Conservation (phyloP, 169 alveolate species). For the Cryptosporidium xiaoi region DNA sequence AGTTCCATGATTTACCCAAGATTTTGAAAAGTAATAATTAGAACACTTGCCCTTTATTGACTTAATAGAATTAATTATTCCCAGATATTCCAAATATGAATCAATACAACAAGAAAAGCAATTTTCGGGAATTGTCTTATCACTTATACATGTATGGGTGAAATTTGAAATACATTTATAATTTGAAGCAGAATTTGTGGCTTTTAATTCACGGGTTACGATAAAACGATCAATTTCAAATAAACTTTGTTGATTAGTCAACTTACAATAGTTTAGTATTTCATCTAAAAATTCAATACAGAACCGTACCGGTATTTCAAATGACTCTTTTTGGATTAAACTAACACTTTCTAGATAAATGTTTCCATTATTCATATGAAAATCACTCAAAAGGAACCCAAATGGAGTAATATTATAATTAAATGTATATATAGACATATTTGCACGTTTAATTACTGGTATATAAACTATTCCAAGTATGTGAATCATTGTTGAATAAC, state of each 20-base stretch:
- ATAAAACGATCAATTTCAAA: slow-evolving; percentile 54
- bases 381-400: not conserved
- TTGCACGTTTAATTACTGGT: slow-evolving; percentile 54
- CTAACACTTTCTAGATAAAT: slow-evolving; percentile 1
- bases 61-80: slow-evolving; percentile 31
- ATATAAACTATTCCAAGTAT: slow-evolving; percentile 28
- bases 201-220: not conserved
- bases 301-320: slow-evolving; percentile 14
- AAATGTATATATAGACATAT: slow-evolving; percentile 54
- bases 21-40: slow-evolving; percentile 10
- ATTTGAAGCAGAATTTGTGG: not conserved
- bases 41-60: not conserved
- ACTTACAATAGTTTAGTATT: slow-evolving; percentile 27
- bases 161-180: not conserved
- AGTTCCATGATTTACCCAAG: slow-evolving; percentile 48
- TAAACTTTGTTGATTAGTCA: not conserved
- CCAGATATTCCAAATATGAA: slow-evolving; percentile 64
- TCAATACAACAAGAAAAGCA: slow-evolving; percentile 49
- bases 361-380: not conserved
- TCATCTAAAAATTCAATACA: slow-evolving; percentile 66
- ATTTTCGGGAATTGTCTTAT: not conserved
- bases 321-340: not conserved
- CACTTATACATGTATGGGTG: slow-evolving; percentile 50
- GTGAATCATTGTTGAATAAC: slow-evolving; percentile 30
- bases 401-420: slow-evolving; percentile 25